phyloP scores from a whole-genome alignment of 1,284 basidiomycete genomes.

The Ceratobasidium sp. region DNA sequence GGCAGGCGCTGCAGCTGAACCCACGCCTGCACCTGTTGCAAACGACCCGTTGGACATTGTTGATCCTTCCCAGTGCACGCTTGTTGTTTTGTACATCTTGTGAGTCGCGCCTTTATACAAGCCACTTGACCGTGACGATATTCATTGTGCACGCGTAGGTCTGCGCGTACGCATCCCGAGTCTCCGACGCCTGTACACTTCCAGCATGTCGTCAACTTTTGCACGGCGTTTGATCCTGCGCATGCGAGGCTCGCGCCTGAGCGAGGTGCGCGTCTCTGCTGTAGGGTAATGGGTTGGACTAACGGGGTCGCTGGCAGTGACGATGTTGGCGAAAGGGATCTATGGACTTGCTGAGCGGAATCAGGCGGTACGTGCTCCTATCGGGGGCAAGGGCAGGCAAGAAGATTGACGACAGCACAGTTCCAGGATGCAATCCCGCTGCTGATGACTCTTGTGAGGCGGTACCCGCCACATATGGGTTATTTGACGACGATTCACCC shows the following conservation, averaged over 20 bases:
- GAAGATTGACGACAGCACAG: conserved; percentile 54
- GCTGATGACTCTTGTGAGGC: conserved; percentile 68
- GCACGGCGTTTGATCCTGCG: conserved; percentile 67
- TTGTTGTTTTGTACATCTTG: conserved; percentile 78
- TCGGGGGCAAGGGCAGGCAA: conserved; percentile 51
- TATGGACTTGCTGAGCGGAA: conserved; percentile 56
- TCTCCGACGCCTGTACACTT: conserved; percentile 55
- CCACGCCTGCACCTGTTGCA: conserved; percentile 12
- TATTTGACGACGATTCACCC: conserved; percentile 78
- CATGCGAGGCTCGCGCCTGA: conserved; percentile 76
- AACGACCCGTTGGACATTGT: conserved; percentile 71
- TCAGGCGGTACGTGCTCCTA: conserved; percentile 61
- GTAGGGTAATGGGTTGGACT: conserved; percentile 19
- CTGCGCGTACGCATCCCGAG: conserved; percentile 62
- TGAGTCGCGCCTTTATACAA: conserved; percentile 58
- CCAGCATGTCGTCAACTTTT: conserved; percentile 69
- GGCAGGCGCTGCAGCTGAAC: conserved; percentile 3
- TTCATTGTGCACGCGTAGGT: conserved; percentile 57
- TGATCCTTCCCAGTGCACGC: conserved; percentile 67
- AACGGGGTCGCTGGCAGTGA: conserved; percentile 53
- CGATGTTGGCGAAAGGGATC: conserved; percentile 66
- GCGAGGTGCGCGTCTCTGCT: conserved; percentile 64
- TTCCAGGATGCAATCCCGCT: conserved; percentile 68
- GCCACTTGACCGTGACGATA: conserved; percentile 14
- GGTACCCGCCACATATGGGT: conserved; percentile 69